Evolutionary conservation across 192 early-diverging fungal genomes (phyloP), one percentile per base, ranked within the genome.

Genomic region (Gorgonomyces haynaldii): DNA sequence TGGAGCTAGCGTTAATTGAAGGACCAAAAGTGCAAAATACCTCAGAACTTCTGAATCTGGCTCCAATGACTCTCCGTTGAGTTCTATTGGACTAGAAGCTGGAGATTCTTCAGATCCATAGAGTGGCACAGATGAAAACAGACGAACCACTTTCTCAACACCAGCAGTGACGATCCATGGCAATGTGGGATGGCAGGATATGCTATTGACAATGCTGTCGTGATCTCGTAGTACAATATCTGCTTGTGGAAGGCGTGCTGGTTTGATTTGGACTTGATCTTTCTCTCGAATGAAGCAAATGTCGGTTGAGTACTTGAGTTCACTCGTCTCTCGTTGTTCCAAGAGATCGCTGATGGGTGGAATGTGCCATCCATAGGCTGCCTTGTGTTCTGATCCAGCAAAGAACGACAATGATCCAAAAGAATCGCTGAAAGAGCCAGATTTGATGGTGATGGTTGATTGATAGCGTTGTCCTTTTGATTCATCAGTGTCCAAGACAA

Each of bases 91-190:
- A n/a, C n/a, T n/a, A n/a, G n/a, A n/a, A n/a, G n/a, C n/a, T n/a
- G n/a, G n/a, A n/a, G n/a, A n/a, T n/a, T n/a, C n/a, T n/a, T n/a
- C n/a, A n/a, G n/a, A n/a, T n/a, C n/a, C n/a, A n/a, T n/a, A n/a
- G n/a, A n/a, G n/a, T n/a, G n/a, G n/a, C n/a, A 43, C 15, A 28
- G 42, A 27, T n/a, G 42, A 23, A 28, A 40, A 40, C 7, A 52
- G 10, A 3, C 50, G 37, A 19, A 52, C 50, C 8, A 39, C 37
- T 15, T 36, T 41, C 29, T 52, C 50, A 4, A 52, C 37, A 21
- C 50, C 50, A 3, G 50, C 50, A 20, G 50, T 52, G 5, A 36
- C 30, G 26, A 52, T 28, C 9, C 27, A 52, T 15, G 44, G 44
- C 44, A 45, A 25, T 28, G 44, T 31, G 15, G 44, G 44, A 27